Base-by-base conservation (phyloP, 225 moss, liverwort and hornwort genomes). In the Polytrichum commune region DNA sequence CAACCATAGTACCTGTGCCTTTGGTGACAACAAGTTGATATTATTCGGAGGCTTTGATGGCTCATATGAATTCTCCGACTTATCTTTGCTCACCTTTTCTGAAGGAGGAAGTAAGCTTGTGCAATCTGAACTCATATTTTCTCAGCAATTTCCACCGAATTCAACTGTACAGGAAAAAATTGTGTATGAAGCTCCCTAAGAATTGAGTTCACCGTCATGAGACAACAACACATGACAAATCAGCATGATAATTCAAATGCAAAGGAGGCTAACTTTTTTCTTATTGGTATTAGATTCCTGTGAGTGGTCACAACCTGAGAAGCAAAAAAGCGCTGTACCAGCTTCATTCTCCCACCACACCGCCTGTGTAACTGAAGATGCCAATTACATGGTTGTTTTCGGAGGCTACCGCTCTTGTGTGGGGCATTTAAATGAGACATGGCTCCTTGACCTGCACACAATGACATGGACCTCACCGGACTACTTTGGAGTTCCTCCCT, bases 11-110 rank as follows among this genome's bases (percentile, higher is more conserved):
- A 83, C 87, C 9, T 99, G 98, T 83, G 73, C 88, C 24, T 86
- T 80, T 71, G 90, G 87, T 29, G 69, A 66, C n/a, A 79, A 89
- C 63, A 86, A 74, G 69, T 89, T 99, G 84, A 56, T 95, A 29
- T 29, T 99, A 19, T 93, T 99, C 67, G 95, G 95, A 75, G 98
- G 98, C 24, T 99, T 93, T 79, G 95, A 99, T 69, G 95, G 95
- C 72, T 75, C 87, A 9, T 77, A 70, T 54, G 98, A 99, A 57
- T 87, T 90, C 65, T 85, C 95, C 66, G 88, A 95, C 35, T 61
- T 93, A 27, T 89, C 78, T 60, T 67, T 93, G 30, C 82, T 99
- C 27, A 84, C 69, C 65, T 79, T 99, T 63, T 86, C 75, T 35
- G 89, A 85, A 7, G 80, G 90, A 83, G 83, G 90, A 65, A 82